Percentiles rank a stretch among this genome's conserved stretches.
Conservation (phyloP, 2,329 filamentous ascomycete genomes). For the Celoporthe dispersa region DNA sequence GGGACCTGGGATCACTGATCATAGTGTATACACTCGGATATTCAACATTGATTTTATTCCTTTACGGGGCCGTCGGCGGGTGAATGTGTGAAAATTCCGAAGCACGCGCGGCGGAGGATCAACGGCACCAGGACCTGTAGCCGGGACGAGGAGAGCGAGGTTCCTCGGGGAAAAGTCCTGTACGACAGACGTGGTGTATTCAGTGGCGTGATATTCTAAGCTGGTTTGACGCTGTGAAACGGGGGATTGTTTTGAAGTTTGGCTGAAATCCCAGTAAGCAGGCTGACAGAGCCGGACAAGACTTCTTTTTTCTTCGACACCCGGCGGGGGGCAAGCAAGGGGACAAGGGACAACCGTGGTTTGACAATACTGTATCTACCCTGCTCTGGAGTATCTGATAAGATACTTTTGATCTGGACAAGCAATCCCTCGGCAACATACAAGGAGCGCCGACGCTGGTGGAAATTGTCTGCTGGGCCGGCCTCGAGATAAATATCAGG, state of each 20-base stretch:
- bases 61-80: neutral
- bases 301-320: no score
- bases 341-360: neutral
- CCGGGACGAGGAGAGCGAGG: neutral
- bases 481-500: neutral
- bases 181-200: constrained; percentile 7
- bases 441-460: neutral
- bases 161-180: neutral
- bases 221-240: constrained; percentile 21
- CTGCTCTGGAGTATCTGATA: neutral
- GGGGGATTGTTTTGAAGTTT: constrained; percentile 21
- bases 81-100: neutral
- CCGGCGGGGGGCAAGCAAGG: no score
- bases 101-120: neutral
- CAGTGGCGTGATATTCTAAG: neutral
- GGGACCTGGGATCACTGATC: neutral
- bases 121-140: neutral
- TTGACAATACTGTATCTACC: neutral
- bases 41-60: neutral
- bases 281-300: neutral
- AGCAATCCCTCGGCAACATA: neutral
- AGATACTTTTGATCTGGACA: neutral
- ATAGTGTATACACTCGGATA: neutral
- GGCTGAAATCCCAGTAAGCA: constrained; percentile 4
- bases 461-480: neutral